phyloP scores from a whole-genome alignment of 164 flowering plant genomes.

The Cinnamomum chago region DNA sequence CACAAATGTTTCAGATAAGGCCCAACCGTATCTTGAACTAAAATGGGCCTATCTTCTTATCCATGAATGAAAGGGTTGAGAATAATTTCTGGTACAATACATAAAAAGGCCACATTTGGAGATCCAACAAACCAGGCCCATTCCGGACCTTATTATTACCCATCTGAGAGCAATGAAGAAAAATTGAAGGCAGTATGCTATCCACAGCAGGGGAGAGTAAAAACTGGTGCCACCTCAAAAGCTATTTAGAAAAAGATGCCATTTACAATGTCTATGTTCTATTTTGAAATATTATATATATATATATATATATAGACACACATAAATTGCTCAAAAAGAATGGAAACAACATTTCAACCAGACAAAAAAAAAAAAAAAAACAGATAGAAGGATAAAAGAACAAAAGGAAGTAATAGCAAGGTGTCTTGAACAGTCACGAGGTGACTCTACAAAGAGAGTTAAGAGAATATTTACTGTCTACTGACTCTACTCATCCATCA shows the following conservation, averaged over 20 bases:
- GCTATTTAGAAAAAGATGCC: background rate
- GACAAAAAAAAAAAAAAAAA: too few relatives aligned
- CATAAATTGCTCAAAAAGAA: background rate
- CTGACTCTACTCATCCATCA: slow-evolving; percentile 25
- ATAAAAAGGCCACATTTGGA: background rate
- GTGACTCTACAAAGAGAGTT: slow-evolving; percentile 16
- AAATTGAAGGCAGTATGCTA: too few relatives aligned
- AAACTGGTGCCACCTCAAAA: background rate
- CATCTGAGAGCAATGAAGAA: too few relatives aligned
- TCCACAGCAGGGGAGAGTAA: background rate
- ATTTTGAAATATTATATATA: background rate
- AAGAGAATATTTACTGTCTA: slow-evolving; percentile 26
- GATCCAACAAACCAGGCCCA: background rate
- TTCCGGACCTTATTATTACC: background rate
- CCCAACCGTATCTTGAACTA: background rate
- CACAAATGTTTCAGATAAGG: background rate
- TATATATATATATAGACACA: too few relatives aligned
- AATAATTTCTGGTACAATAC: background rate
- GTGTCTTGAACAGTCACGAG: slow-evolving; percentile 39
- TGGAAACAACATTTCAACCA: too few relatives aligned
- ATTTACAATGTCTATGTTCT: background rate
- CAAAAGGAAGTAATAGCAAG: slow-evolving; percentile 2
- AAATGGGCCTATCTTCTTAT: background rate
- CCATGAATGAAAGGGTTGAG: background rate
- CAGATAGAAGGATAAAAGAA: background rate